phyloP scores from a whole-genome alignment of 1,284 basidiomycete species.

The Leccinum variabile region DNA sequence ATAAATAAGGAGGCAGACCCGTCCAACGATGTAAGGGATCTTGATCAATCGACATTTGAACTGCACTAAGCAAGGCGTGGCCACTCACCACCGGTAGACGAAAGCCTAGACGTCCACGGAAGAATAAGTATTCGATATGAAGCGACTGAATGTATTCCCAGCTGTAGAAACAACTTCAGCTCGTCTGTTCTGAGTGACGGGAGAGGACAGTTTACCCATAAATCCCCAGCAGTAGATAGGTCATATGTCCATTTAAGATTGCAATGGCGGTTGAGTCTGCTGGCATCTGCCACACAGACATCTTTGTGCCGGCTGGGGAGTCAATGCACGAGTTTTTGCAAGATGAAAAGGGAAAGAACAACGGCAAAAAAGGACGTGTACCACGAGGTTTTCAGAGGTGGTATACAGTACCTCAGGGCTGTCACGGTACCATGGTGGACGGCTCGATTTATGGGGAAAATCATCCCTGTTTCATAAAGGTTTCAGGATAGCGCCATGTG shows the following conservation, averaged over 20 bases:
- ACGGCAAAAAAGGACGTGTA: background rate
- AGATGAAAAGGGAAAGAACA: background rate
- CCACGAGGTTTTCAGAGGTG: background rate
- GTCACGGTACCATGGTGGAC: background rate
- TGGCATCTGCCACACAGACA: background rate
- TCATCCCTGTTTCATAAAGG: background rate
- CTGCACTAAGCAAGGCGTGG: background rate
- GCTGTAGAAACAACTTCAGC: constrained; percentile 10
- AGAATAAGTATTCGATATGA: constrained; percentile 18
- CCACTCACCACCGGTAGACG: constrained; percentile 24
- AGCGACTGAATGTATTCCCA: constrained; percentile 27
- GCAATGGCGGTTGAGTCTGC: background rate
- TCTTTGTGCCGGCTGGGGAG: background rate
- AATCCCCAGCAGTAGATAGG: constrained; percentile 15
- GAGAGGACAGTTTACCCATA: constrained; percentile 16
- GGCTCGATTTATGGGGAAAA: background rate
- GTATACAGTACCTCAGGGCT: background rate
- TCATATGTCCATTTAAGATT: background rate
- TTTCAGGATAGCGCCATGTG: background rate
- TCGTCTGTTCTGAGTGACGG: background rate
- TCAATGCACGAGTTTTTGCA: background rate
- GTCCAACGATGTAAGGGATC: constrained; percentile 26
- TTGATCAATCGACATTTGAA: constrained; percentile 1
- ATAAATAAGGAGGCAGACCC: constrained; percentile 9
- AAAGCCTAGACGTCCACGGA: constrained; percentile 19